Percentiles rank a stretch among this genome's conserved stretches.
Evolutionary conservation across 176 grass and related monocot genomes (phyloP).

Genomic region (Guadua angustifolia): DNA sequence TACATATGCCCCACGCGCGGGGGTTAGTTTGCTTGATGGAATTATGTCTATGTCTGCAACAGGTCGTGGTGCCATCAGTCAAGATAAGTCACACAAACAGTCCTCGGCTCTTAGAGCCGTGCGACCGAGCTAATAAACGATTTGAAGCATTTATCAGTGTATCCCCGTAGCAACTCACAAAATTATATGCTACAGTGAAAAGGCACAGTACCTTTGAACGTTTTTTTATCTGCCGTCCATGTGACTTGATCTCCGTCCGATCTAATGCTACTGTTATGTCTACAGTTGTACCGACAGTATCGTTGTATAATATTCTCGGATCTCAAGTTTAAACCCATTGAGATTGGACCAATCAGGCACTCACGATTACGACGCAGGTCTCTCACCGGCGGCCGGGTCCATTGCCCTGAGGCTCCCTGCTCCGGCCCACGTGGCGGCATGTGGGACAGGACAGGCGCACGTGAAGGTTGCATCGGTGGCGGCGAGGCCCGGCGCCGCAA

Average conservation of each 20-base stretch:
- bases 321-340: neutral
- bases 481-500: neutral
- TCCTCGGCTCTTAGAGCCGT: too few relatives aligned
- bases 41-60: too few relatives aligned
- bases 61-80: too few relatives aligned
- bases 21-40: too few relatives aligned
- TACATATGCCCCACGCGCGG: too few relatives aligned
- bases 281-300: neutral
- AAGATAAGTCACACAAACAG: too few relatives aligned
- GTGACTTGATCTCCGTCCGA: neutral
- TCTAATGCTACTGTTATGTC: neutral
- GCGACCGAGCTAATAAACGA: too few relatives aligned
- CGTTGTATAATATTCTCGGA: neutral
- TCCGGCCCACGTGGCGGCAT: conserved; percentile 7
- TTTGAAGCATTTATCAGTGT: too few relatives aligned
- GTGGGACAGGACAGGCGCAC: conserved; percentile 26
- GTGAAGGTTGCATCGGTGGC: neutral
- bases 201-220: too few relatives aligned
- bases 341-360: neutral
- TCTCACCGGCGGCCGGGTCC: neutral
- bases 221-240: too few relatives aligned
- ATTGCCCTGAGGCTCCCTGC: neutral
- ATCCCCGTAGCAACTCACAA: too few relatives aligned
- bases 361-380: neutral
- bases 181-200: too few relatives aligned